A percentile compares a stretch with the other conserved stretches of the same genome.
phyloP scores from a whole-genome alignment of 129 eudicot species.

The Cynara cardunculus region DNA sequence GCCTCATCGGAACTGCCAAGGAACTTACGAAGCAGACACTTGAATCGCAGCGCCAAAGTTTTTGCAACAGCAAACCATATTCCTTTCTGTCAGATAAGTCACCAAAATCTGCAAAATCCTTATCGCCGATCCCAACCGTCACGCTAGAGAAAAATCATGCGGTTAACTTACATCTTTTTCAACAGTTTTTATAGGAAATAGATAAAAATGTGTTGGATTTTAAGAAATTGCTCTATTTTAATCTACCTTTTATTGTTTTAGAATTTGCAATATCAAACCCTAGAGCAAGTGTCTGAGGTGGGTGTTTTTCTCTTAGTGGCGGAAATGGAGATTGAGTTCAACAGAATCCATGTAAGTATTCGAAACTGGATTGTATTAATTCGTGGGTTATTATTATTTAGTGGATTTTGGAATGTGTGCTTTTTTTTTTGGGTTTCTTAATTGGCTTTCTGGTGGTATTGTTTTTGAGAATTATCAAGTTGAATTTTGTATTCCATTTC shows the following conservation, averaged over 20 bases:
- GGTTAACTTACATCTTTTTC: constrained; percentile 5
- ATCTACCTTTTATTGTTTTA: constrained; percentile 1
- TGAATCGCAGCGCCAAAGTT: constrained; percentile 30
- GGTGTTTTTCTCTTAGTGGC: constrained; percentile 10
- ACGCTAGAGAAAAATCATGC: constrained; percentile 4
- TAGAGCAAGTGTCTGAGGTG: constrained; percentile 10
- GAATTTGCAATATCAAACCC: constrained; percentile 15
- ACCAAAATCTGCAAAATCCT: constrained; percentile 3
- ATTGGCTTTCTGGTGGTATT: constrained; percentile 11
- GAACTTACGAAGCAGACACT: not conserved
- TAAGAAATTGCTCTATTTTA: not conserved
- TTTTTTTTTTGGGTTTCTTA: constrained; percentile 1
- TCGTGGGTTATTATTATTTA: not conserved
- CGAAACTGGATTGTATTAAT: not conserved
- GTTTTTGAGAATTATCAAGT: not conserved
- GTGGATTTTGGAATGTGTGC: constrained; percentile 3
- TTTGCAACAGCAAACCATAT: constrained; percentile 15
- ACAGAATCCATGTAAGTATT: constrained; percentile 27
- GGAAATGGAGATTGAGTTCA: constrained; percentile 26
- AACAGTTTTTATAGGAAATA: not conserved
- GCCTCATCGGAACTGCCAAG: not conserved
- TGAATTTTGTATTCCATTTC: not conserved
- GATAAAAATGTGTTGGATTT: not conserved
- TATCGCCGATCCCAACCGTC: not conserved
- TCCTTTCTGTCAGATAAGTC: not conserved